Conservation (phyloP, 352 stramenopile genomes). For the Aphanomyces cochlioides region DNA sequence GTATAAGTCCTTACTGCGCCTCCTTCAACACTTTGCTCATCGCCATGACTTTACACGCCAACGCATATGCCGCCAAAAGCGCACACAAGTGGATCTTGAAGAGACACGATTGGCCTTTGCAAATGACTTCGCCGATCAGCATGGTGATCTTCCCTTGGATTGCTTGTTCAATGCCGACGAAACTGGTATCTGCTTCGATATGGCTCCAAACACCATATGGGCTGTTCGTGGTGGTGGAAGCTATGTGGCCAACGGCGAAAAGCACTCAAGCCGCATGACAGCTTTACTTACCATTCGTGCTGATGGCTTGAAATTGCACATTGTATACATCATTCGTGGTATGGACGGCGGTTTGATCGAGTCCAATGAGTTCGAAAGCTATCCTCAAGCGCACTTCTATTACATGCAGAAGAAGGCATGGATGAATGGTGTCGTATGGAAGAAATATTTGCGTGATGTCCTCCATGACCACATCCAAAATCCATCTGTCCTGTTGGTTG, state of each 20-base stretch:
- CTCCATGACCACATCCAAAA: neutral
- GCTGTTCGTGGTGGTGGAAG: too few relatives aligned
- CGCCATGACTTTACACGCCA: neutral
- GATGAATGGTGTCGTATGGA: neutral
- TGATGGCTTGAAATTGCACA: neutral
- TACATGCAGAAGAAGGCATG: neutral
- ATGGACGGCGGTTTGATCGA: neutral
- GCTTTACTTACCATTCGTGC: neutral
- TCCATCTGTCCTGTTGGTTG: slow-evolving; percentile 4
- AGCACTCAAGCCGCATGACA: neutral
- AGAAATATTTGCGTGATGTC: slow-evolving; percentile 3
- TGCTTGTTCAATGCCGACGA: too few relatives aligned
- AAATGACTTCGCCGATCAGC: too few relatives aligned
- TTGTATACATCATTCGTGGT: neutral
- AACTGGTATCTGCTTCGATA: too few relatives aligned
- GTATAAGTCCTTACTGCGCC: neutral
- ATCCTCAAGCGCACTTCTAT: neutral
- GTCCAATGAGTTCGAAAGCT: neutral
- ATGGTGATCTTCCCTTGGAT: too few relatives aligned
- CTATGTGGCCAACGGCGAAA: neutral
- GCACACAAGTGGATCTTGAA: neutral
- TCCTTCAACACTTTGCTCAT: neutral
- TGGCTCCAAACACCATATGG: too few relatives aligned
- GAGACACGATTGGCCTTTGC: neutral
- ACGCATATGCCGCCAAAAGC: neutral